Base-by-base conservation (phyloP, 164 flowering plant genomes). In the Chloranthus sessilifolius region DNA sequence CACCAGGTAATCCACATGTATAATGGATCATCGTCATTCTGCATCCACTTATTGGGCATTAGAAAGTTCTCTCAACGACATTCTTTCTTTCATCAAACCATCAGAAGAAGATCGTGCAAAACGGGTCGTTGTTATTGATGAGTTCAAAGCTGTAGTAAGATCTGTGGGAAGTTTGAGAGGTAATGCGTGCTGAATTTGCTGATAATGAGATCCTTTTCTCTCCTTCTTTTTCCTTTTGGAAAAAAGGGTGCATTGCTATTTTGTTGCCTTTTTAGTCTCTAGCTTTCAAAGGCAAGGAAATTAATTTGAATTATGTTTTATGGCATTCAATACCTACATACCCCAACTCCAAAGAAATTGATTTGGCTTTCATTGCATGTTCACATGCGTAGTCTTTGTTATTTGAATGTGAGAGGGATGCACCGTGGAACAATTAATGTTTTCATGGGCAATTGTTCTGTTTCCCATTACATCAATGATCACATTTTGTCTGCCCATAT, bases 161-260 rank as follows among this genome's bases (percentile, higher is more conserved):
- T 69, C 77, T 28, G 43, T 83, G 47, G 79, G 75, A 60, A 78
- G 73, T 62, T 59, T 92, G 52, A 76, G 80, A 82, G 98, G 98
- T 88, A 69, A 40, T 39, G 17, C 7, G 4, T 16, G 3, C 19
- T 35, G 26, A 10, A 34, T 37, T 50, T 55, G 30, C 43, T 24
- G 5, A 10, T 23, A 5, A 21, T 30, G 10, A 27, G 11, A 21
- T 41, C 5, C 17, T 15, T 27, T 42, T 9, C 6, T 37, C n/a
- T 12, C 14, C 26, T 46, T n/a, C 15, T 27, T 25, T 15, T 43
- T 5, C 47, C n/a, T 7, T 19, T 43, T 12, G 5, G 47, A 3
- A 24, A 21, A 5, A 1, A 6, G 46, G 8, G 6, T 23, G 11
- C 7, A 20, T 3, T 23, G 21, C 2, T 21, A 12, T 3, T 22